A percentile compares a stretch with the other conserved stretches of the same genome.
These are phyloP conservation scores for Penicillium palitans DNA, from an alignment of 2,329 filamentous ascomycete genomes.

Conservation along the genomic window DNA sequence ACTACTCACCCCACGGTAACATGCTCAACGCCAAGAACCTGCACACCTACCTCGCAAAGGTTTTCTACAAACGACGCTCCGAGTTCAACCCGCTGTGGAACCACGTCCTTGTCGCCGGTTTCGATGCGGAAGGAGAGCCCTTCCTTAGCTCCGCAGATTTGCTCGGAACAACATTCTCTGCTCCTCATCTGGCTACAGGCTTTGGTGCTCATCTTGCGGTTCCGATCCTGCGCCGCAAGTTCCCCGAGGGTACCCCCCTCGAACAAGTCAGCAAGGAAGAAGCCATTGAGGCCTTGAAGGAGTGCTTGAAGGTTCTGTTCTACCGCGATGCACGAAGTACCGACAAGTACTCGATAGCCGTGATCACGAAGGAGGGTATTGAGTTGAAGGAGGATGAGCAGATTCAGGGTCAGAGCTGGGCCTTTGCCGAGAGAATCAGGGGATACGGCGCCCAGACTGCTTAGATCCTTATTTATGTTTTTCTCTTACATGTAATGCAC, in stretches of 20 bases:
- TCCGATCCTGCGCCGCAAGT: slow-evolving; percentile 80
- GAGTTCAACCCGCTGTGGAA: slow-evolving; percentile 99
- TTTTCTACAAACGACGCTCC: slow-evolving; percentile 90
- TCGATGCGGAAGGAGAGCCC: slow-evolving; percentile 75
- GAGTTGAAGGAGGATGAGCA: slow-evolving; percentile 81
- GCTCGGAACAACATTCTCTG: slow-evolving; percentile 85
- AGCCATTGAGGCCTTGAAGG: slow-evolving; percentile 77
- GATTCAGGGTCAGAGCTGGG: slow-evolving; percentile 96
- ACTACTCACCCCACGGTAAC: slow-evolving; percentile 64
- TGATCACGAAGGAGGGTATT: slow-evolving; percentile 86
- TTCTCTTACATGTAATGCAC: slow-evolving; percentile 15
- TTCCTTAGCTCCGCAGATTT: slow-evolving; percentile 92
- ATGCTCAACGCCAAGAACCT: slow-evolving; percentile 85
- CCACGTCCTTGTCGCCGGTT: slow-evolving; percentile 83
- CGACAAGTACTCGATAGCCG: slow-evolving; percentile 86
- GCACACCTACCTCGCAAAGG: slow-evolving; percentile 93
- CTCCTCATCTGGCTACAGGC: slow-evolving; percentile 86
- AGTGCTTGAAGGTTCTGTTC: slow-evolving; percentile 98
- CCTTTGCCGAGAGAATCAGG: slow-evolving; percentile 90
- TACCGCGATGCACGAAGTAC: slow-evolving; percentile 93
- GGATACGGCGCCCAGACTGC: slow-evolving; percentile 86
- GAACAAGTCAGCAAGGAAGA: slow-evolving; percentile 71
- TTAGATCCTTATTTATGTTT: slow-evolving; percentile 29
- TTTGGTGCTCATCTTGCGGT: slow-evolving; percentile 92
- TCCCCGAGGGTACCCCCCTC: slow-evolving; percentile 79